Percentiles rank a stretch among this genome's conserved stretches.
Evolutionary conservation across 169 alveolate species (phyloP).

Genomic region (Cryptosporidium ubiquitum): DNA sequence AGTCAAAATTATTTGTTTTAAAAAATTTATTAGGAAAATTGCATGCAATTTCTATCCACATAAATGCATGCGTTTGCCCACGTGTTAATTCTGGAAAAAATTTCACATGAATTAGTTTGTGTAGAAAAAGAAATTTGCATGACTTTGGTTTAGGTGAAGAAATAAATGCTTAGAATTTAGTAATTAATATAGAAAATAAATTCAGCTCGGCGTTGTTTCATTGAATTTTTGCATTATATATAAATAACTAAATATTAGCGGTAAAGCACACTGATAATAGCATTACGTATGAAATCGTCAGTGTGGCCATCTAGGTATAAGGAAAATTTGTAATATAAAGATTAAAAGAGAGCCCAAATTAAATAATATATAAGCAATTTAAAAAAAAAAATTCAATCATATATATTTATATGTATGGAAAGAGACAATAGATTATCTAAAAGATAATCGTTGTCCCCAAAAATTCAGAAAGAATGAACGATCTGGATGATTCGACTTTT

Average conservation of each 20-base stretch:
- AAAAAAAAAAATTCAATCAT: neutral
- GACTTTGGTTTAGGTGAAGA: no score
- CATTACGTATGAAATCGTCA: slow-evolving; percentile 56
- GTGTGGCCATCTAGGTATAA: slow-evolving; percentile 40
- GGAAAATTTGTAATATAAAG: neutral
- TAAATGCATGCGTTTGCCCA: slow-evolving; percentile 6
- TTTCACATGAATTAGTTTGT: no score
- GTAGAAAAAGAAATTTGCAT: no score
- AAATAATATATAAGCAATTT: neutral
- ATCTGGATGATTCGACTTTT: slow-evolving; percentile 64
- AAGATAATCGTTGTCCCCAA: neutral
- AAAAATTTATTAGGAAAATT: neutral
- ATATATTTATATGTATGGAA: neutral
- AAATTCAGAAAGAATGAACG: slow-evolving; percentile 35
- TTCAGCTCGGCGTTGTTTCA: neutral
- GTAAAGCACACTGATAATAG: slow-evolving; percentile 42
- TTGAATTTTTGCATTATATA: neutral
- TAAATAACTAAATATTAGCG: slow-evolving; percentile 35
- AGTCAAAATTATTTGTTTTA: neutral
- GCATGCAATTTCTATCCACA: neutral
- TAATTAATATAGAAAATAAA: neutral
- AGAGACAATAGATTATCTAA: neutral
- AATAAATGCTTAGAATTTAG: neutral
- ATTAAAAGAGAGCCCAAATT: neutral
- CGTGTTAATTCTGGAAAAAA: neutral